Base-by-base conservation (phyloP, 2,329 filamentous ascomycete genomes). In the Ophiostoma australiae region DNA sequence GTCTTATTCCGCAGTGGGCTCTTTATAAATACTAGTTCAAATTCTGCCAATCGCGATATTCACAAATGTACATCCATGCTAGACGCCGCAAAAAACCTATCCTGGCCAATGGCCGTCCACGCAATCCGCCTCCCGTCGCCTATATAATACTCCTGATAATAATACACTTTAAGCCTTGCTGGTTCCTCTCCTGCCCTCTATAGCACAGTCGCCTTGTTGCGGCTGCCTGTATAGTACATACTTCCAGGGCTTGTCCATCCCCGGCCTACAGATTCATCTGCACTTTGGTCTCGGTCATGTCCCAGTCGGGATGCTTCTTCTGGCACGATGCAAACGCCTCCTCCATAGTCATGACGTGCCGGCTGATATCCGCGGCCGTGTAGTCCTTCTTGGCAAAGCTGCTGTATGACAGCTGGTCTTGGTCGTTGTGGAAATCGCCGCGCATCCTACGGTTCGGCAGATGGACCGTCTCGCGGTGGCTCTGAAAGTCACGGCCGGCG, bases 381-480 rank as follows among this genome's bases (percentile, higher is more conserved):
- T 75, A 75, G 66, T 33, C 67, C 17, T 44, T 39, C 15, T 68
- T 41, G 23, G n/a, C 15, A 1, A 10, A 17, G 37, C 66, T 67
- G 65, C 68, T 71, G 71, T 70, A 75, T 2, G 55, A 55, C 35
- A 75, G 61, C 7, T 74, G 72, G 70, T 63, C 61, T 15, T 35
- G 68, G 70, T 75, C 74, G 70, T 74, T 71, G 70, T 68, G 73
- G 23, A 48, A 13, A 69, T 75, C 72, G 44, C 52, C 70, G 10
- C 72, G 73, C 70, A 73, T 55, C 31, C 37, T 48, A 15, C 78
- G 76, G 67, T 73, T 73, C 0, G 75, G 76, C 41, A 79, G 72
- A 70, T 80, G 79, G 5, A 78, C 75, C 1, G 71, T 73, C 69
- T 80, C 77, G 69, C 78, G 77, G 71, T 80, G 79, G 1, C 73